Conservation (phyloP, 805 yeast species). For the Clavispora vitiphila region DNA sequence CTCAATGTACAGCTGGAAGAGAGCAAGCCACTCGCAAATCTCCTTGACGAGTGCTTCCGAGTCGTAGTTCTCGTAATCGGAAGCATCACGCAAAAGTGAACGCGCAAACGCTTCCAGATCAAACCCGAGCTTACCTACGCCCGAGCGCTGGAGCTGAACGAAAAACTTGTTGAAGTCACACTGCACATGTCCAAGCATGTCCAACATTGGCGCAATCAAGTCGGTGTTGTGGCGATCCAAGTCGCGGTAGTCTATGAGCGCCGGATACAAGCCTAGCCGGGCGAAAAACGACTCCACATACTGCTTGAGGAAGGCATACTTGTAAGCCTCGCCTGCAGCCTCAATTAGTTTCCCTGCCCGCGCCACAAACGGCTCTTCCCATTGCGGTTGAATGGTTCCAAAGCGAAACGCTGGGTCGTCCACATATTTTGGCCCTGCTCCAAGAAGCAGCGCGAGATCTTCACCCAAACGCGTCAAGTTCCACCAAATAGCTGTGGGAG, state of each 20-base stretch:
- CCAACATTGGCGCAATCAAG: constrained; percentile 57
- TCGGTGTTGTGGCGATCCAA: constrained; percentile 37
- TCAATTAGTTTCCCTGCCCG: constrained; percentile 66
- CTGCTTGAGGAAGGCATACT: constrained; percentile 52
- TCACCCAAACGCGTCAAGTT: constrained; percentile 83
- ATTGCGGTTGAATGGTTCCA: constrained; percentile 43
- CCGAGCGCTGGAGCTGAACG: constrained; percentile 49
- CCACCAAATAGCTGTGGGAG: constrained; percentile 91
- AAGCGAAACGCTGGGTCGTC: constrained; percentile 37
- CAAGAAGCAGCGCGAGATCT: constrained; percentile 73
- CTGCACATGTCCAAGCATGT: constrained; percentile 53
- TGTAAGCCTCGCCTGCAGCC: constrained; percentile 60
- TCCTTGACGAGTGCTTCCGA: constrained; percentile 38
- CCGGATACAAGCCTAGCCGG: constrained; percentile 61
- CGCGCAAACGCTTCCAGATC: constrained; percentile 15
- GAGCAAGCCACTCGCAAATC: constrained; percentile 48
- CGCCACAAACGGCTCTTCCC: constrained; percentile 45
- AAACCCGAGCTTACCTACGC: constrained; percentile 19
- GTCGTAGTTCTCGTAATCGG: constrained; percentile 17
- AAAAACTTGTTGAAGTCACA: constrained; percentile 82
- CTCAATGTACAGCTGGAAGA: constrained; percentile 41
- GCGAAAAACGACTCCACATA: constrained; percentile 55
- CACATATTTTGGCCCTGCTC: constrained; percentile 56
- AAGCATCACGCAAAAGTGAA: constrained; percentile 13
- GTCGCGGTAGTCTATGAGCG: constrained; percentile 25